Evolutionary conservation across 306 rosid species (phyloP), one percentile per base, ranked within the genome.

Genomic region (Mucuna pruriens): DNA sequence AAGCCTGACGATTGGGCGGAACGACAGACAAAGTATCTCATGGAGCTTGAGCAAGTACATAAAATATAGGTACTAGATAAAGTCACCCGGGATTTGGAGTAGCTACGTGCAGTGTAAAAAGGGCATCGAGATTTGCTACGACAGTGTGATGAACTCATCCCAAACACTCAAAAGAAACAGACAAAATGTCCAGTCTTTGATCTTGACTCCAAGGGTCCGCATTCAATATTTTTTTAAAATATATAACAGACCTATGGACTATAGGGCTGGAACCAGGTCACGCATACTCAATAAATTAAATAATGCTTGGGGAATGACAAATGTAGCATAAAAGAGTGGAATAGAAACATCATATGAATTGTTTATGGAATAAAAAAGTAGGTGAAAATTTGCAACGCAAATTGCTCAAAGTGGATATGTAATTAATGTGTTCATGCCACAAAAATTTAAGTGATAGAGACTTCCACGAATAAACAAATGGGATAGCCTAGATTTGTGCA

Each of bases 261-360:
- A 44, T 52, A 39, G 80, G 85, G 74, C 39, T 45, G 49, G 74
- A 87, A 54, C 67, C 66, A 79, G 85, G 79, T 78, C 79, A 87
- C 71, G 75, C 65, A 74, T 71, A 81, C 71, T 57, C 57, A 54
- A 34, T 44, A 60, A 25, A 70, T 71, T 75, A 55, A 80, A 75
- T 36, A 77, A 44, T 51, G 68, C 55, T 45, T 16, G 17, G 64
- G 77, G 85, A 33, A 65, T 63, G 72, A 82, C 82, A 79, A 77
- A 83, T 83, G 57, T 76, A 55, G 88, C 90, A 90, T 88, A 75
- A 88, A 86, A 88, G 80, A 85, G 75, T 62, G 90, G 91, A 87
- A 91, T 90, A 79, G 97, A 92, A 90, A 84, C 93, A 88, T 88
- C 91, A 86, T 52, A 84, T 74, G 4, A 20, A 67, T 91, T 76